Evolutionary conservation across 2,329 filamentous ascomycete species (phyloP).

Genomic region (Fusarium penzigii): DNA sequence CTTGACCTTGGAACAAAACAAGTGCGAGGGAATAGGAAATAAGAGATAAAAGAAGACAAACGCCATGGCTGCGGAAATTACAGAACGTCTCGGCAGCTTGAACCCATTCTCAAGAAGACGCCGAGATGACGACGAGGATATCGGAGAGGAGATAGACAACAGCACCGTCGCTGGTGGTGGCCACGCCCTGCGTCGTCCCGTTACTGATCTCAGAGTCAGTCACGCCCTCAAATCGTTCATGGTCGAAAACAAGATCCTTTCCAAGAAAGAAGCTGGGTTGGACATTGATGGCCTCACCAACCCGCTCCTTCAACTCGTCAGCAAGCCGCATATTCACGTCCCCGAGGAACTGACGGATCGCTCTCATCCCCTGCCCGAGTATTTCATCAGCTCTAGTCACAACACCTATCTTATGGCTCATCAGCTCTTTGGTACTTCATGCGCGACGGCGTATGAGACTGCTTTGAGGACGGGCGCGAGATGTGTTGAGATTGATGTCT

Average conservation of each 20-base stretch:
- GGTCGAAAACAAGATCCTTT: slow-evolving; percentile 51
- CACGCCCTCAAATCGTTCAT: slow-evolving; percentile 58
- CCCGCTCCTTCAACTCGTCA: slow-evolving; percentile 53
- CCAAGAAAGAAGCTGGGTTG: slow-evolving; percentile 47
- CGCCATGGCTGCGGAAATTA: slow-evolving; percentile 28
- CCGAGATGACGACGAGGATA: slow-evolving; percentile 35
- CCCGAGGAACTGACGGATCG: slow-evolving; percentile 56
- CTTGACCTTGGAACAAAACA: too few species aligned
- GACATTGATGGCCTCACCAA: slow-evolving; percentile 42
- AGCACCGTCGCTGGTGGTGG: slow-evolving; percentile 60
- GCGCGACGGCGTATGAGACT: slow-evolving; percentile 63
- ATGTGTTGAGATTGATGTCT: slow-evolving; percentile 74
- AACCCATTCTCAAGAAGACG: slow-evolving; percentile 33
- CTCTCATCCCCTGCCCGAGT: slow-evolving; percentile 64
- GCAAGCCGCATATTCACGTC: slow-evolving; percentile 58
- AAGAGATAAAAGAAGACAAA: neutral
- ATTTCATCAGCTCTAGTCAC: slow-evolving; percentile 73
- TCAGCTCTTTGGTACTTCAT: slow-evolving; percentile 66
- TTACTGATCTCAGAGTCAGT: slow-evolving; percentile 59
- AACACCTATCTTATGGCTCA: slow-evolving; percentile 73
- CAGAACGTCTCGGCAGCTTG: slow-evolving; percentile 30
- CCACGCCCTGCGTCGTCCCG: slow-evolving; percentile 51
- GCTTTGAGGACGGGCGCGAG: slow-evolving; percentile 63
- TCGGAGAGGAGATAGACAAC: slow-evolving; percentile 34
- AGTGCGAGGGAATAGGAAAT: too few species aligned